phyloP scores from a whole-genome alignment of 2,329 filamentous ascomycete genomes.

The Hymenoscyphus repandus region DNA sequence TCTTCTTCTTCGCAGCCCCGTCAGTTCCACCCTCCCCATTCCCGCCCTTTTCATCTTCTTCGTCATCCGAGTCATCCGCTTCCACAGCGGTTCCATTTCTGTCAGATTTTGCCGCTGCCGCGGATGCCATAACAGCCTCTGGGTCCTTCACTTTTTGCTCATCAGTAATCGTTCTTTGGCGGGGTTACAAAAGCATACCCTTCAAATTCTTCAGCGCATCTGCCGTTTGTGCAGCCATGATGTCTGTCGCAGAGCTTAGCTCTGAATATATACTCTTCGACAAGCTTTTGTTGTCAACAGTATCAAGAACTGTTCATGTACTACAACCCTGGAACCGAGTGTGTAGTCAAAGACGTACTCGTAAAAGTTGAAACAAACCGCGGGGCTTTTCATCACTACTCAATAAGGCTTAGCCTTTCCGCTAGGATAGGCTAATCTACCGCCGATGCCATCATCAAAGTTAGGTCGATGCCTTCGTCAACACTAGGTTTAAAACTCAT shows the following conservation, averaged over 20 bases:
- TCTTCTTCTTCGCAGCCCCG: constrained; percentile 54
- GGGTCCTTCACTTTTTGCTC: constrained; percentile 28
- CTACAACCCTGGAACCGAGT: no score
- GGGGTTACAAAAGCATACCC: constrained; percentile 40
- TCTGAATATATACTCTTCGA: neutral
- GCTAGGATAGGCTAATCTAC: neutral
- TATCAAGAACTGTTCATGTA: no score
- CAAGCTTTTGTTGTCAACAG: neutral
- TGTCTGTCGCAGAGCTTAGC: constrained; percentile 3
- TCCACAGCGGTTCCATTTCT: constrained; percentile 23
- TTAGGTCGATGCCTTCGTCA: neutral
- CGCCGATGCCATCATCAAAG: constrained; percentile 8
- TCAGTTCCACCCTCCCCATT: constrained; percentile 34
- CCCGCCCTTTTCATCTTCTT: constrained; percentile 40
- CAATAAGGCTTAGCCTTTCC: neutral
- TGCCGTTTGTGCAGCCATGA: constrained; percentile 41
- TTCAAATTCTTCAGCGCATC: constrained; percentile 94
- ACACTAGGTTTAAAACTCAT: neutral
- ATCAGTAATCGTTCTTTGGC: constrained; percentile 7
- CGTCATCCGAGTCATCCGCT: constrained; percentile 47
- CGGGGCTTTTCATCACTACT: neutral
- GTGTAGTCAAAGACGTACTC: neutral
- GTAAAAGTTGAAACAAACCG: neutral
- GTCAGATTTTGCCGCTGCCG: constrained; percentile 22
- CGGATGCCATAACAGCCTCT: constrained; percentile 26